Conservation (phyloP, 305 asterid genomes). For the Fraxinus dipetala region DNA sequence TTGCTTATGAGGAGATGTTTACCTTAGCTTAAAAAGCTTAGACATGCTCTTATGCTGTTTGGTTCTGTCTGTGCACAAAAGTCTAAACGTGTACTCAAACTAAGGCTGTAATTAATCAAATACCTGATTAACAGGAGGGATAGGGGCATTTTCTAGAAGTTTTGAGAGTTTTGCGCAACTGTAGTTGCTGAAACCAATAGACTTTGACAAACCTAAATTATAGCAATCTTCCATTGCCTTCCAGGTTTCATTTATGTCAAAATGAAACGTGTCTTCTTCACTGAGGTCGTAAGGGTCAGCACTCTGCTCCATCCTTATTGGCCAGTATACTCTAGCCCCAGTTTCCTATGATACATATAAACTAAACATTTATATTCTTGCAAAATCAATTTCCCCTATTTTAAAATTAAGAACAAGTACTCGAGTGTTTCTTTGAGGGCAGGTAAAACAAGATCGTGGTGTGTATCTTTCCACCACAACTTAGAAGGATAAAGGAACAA, state of each 20-base stretch:
- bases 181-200: slow-evolving; percentile 35
- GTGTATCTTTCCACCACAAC: background rate
- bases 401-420: too few relatives aligned
- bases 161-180: slow-evolving; percentile 23
- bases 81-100: background rate
- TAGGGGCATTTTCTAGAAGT: slow-evolving; percentile 16
- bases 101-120: background rate
- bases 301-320: background rate
- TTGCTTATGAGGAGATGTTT: background rate
- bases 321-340: slow-evolving; percentile 2
- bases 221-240: slow-evolving; percentile 29
- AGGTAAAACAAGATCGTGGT: background rate
- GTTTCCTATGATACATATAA: slow-evolving; percentile 1
- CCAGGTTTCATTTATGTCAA: slow-evolving; percentile 20
- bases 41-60: background rate
- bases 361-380: too few relatives aligned
- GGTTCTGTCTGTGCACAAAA: background rate
- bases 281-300: background rate
- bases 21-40: background rate
- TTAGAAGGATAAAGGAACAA: background rate
- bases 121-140: slow-evolving; percentile 33
- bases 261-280: slow-evolving; percentile 18
- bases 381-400: too few relatives aligned
- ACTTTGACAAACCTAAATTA: slow-evolving; percentile 25
- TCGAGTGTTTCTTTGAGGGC: too few relatives aligned